These are phyloP conservation scores for Cylindrodendrum hubeiense DNA, from an alignment of 2,329 filamentous ascomycete genomes.

Conservation along the genomic window DNA sequence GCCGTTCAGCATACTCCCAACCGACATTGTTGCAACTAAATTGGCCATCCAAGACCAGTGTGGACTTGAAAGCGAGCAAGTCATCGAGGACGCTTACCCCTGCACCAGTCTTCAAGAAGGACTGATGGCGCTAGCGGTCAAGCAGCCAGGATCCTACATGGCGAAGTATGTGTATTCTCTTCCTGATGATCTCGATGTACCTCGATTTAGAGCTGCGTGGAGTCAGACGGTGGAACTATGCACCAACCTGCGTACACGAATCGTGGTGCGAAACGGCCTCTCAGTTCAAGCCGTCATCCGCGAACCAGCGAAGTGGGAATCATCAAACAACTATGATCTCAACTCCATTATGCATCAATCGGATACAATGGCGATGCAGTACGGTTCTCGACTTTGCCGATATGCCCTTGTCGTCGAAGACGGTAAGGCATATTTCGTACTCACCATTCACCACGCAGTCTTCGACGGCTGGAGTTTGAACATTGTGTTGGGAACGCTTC, in stretches of 20 bases:
- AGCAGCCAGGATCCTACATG: conserved; percentile 25
- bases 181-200: background rate
- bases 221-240: background rate
- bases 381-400: background rate
- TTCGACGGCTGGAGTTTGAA: conserved; percentile 19
- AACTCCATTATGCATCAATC: background rate
- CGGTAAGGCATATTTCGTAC: conserved; percentile 4
- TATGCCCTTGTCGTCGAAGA: conserved; percentile 1
- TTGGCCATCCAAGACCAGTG: background rate
- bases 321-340: background rate
- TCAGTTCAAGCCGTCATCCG: background rate
- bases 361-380: background rate
- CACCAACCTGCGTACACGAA: conserved; percentile 8
- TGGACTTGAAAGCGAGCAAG: background rate
- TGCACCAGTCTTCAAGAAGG: conserved; percentile 52
- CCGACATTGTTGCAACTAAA: background rate
- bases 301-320: background rate
- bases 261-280: background rate
- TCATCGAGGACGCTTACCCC: conserved; percentile 50
- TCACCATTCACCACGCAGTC: conserved; percentile 8
- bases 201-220: background rate
- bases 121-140: conserved; percentile 41
- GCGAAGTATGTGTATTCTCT: conserved; percentile 15
- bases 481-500: background rate
- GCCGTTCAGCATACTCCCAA: background rate